A percentile compares a stretch with the other conserved stretches of the same genome.
Conservation (phyloP, 192 early-diverging fungal species). For the Coemansia erecta region DNA sequence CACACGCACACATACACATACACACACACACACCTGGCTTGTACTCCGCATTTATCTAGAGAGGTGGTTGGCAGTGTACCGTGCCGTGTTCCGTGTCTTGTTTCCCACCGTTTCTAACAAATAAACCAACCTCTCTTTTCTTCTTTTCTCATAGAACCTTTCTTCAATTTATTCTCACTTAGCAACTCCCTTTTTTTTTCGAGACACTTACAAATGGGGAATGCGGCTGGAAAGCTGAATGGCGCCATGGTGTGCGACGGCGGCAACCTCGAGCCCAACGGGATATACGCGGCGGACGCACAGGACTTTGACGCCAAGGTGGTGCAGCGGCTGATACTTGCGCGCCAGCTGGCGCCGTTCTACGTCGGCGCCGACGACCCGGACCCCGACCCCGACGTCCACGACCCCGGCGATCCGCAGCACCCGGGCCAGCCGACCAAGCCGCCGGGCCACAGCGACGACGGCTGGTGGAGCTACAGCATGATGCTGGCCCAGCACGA, state of each 20-base stretch:
- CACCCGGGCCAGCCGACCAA: constrained; percentile 4
- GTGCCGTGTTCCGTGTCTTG: not conserved
- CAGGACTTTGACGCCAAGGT: constrained; percentile 78
- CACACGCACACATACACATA: no score
- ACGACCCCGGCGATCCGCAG: not conserved
- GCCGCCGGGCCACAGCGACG: constrained; percentile 13
- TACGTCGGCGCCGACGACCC: constrained; percentile 77
- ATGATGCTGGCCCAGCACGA: constrained; percentile 46
- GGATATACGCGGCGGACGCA: constrained; percentile 61
- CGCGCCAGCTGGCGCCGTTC: constrained; percentile 79
- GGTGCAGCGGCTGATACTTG: constrained; percentile 71
- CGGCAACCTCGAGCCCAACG: constrained; percentile 63
- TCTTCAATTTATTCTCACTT: constrained; percentile 2
- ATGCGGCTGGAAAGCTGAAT: constrained; percentile 43
- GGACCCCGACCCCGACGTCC: constrained; percentile 40
- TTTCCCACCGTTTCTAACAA: not conserved
- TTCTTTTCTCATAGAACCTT: constrained; percentile 2
- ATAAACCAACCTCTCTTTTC: no score
- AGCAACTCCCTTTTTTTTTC: not conserved
- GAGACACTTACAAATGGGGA: constrained; percentile 34
- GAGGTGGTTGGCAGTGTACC: not conserved
- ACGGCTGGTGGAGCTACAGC: constrained; percentile 55
- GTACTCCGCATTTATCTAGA: not conserved
- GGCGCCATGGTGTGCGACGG: constrained; percentile 57
- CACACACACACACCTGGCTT: no score